Base-by-base conservation (phyloP, 2,329 filamentous ascomycete species). In the Aurifilum marmelostoma region DNA sequence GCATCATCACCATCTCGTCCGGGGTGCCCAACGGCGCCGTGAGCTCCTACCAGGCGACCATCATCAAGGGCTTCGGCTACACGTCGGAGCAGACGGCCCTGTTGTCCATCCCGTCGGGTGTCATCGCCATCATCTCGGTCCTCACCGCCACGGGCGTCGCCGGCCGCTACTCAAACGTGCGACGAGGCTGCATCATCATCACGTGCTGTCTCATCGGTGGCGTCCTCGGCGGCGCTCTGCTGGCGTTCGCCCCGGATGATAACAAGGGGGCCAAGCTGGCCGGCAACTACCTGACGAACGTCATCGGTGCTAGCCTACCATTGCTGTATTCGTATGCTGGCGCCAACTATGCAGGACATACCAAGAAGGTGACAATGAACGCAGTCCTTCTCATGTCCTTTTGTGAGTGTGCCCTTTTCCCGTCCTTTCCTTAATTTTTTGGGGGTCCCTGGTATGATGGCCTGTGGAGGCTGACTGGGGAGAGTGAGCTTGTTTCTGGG, bases 251-350 rank as follows among this genome's bases (percentile, higher is more conserved):
- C 43, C 69, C 73, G 1, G 67, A 72, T 2, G 68, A 69, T 43
- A 77, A 78, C 66, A 77, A 78, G 60, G 77, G 75, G 12, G 80
- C 80, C 34, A 76, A 75, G 58, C 72, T 81, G 43, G 76, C 78
- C 7, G 80, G 79, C 0, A 79, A 79, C 63, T 82, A 81, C 65
- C 72, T 82, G 18, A 77, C 78, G 14, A 80, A 81, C 61, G 73
- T 75, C 14, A 78, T 81, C 62, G 77, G 79, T 7, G 76, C 80
- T 1, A 76, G 76, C 12, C 69, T 81, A 6, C 77, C 78, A 7
- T 71, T 82, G 4, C 68, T 81, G 43, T 81, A 78, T 64, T 76
- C 75, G 56, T 80, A 79, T 75, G 72, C 77, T 2, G 74, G 75
- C 2, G 76, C 76, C 2, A 80, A 76, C 58, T 72, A 68, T 61